Conservation (phyloP, 2,329 filamentous ascomycete genomes). For the Trichoderma oligosporum region DNA sequence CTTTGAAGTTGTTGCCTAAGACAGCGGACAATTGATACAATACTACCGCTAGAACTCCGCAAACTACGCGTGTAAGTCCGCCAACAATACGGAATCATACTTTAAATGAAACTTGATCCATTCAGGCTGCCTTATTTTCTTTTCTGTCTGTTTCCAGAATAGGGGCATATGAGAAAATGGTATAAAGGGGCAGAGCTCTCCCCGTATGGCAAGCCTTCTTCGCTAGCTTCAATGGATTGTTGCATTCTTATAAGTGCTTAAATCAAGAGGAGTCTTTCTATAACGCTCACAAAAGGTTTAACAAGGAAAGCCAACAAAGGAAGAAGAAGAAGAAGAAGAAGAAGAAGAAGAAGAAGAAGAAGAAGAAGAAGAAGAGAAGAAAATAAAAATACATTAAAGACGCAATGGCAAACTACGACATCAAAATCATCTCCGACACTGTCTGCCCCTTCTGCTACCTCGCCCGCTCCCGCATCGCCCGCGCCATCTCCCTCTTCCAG, state of each 20-base stretch:
- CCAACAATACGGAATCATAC: conserved; percentile 8
- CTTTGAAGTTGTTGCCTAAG: not conserved
- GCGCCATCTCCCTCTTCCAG: conserved; percentile 65
- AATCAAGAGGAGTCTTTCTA: too few relatives aligned
- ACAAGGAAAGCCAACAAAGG: too few relatives aligned
- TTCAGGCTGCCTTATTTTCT: not conserved
- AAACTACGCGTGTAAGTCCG: conserved; percentile 17
- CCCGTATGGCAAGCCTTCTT: not conserved
- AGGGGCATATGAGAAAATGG: not conserved
- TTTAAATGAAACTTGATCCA: not conserved
- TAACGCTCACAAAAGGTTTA: too few relatives aligned
- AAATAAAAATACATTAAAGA: not conserved
- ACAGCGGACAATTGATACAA: not conserved
- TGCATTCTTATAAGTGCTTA: too few relatives aligned
- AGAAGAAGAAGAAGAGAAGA: not conserved
- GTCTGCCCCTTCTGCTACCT: conserved; percentile 80
- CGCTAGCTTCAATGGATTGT: too few relatives aligned
- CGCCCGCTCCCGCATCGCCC: conserved; percentile 70
- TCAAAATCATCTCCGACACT: conserved; percentile 76
- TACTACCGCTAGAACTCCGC: not conserved
- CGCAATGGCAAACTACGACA: conserved; percentile 68
- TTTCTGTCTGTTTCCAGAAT: not conserved
- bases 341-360: too few relatives aligned
- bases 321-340: too few relatives aligned
- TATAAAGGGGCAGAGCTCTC: not conserved